Conservation (phyloP, 306 rosid genomes). For the Cicer pinnatifidum region DNA sequence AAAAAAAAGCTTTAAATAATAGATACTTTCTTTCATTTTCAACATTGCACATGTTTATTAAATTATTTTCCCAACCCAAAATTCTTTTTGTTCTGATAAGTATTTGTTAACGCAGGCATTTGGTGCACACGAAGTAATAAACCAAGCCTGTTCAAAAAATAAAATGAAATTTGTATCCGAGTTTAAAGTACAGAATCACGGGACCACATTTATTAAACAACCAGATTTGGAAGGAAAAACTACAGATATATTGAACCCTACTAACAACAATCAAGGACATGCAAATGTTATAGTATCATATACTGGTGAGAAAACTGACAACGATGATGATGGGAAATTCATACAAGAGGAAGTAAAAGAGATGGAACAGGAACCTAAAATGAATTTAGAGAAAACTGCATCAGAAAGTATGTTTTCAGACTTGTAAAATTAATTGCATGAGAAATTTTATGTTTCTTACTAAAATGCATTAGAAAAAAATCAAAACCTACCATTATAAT, state of each 20-base stretch:
- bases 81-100: too few relatives aligned
- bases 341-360: not conserved
- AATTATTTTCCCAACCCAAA: too few relatives aligned
- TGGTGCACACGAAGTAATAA: slow-evolving; percentile 24
- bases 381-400: not conserved
- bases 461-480: too few relatives aligned
- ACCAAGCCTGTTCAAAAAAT: not conserved
- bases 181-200: not conserved
- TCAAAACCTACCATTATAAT: too few relatives aligned
- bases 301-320: not conserved
- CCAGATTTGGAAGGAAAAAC: not conserved
- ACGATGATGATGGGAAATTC: not conserved
- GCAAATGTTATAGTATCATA: not conserved
- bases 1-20: too few relatives aligned
- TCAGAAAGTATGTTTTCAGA: slow-evolving; percentile 6
- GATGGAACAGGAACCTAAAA: not conserved
- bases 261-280: not conserved
- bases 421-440: too few relatives aligned
- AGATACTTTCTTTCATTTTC: too few relatives aligned
- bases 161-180: not conserved
- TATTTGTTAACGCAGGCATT: slow-evolving; percentile 36
- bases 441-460: too few relatives aligned
- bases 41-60: too few relatives aligned
- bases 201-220: not conserved
- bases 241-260: not conserved